phyloP scores from a whole-genome alignment of 2,329 filamentous ascomycete genomes.

The Calcarisporium arbuscula region DNA sequence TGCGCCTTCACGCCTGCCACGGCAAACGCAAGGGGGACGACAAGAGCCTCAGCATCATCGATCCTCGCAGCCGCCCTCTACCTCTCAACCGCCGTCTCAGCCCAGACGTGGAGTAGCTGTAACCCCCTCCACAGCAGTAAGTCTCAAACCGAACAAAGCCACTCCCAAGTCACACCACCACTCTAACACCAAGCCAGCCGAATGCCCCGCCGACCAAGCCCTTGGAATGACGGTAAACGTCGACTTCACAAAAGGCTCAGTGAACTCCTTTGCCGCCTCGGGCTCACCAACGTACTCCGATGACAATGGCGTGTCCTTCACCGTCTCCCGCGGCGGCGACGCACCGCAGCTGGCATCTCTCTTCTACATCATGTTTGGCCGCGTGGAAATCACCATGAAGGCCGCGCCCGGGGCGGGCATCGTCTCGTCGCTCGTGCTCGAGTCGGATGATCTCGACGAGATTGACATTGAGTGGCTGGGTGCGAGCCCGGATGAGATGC shows the following conservation, averaged over 20 bases:
- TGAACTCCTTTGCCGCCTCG: constrained; percentile 69
- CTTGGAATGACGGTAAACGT: constrained; percentile 76
- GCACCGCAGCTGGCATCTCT: constrained; percentile 79
- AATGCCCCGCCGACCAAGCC: constrained; percentile 70
- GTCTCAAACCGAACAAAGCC: constrained; percentile 7
- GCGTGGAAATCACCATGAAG: constrained; percentile 78
- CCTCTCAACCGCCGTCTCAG: constrained; percentile 19
- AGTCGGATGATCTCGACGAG: constrained; percentile 89
- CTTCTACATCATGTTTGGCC: constrained; percentile 99
- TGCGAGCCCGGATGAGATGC: constrained; percentile 67
- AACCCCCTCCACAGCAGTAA: constrained; percentile 31
- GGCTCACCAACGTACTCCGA: constrained; percentile 69
- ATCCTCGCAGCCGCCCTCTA: constrained; percentile 11
- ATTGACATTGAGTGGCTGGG: constrained; percentile 98
- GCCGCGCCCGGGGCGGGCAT: constrained; percentile 85
- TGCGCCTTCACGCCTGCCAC: no score
- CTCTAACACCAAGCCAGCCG: constrained; percentile 26
- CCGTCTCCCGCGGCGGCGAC: constrained; percentile 71
- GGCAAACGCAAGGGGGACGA: constrained; percentile 3
- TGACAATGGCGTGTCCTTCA: constrained; percentile 73
- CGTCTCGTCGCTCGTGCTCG: constrained; percentile 84
- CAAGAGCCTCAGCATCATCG: constrained; percentile 17
- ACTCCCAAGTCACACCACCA: neutral
- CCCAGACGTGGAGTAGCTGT: constrained; percentile 35
- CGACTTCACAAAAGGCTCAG: constrained; percentile 73